Base-by-base conservation (phyloP, 441 rosid species). In the Adansonia grandidieri region DNA sequence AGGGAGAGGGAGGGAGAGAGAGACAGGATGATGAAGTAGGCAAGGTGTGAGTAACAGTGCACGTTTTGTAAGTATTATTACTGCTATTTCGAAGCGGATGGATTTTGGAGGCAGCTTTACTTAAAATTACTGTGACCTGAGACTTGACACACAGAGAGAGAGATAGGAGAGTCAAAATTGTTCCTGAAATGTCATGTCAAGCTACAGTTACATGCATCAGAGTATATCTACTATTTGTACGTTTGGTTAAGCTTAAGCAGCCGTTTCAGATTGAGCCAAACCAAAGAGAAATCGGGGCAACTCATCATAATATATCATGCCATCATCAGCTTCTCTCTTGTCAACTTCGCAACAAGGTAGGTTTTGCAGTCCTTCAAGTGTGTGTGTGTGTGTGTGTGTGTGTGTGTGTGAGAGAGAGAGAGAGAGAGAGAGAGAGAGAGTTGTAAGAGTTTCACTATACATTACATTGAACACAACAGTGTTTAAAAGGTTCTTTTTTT, bases 111-210 rank as follows among this genome's bases (percentile, higher is more conserved):
- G 14, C 51, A 48, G 51, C 50, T 45, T 45, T 8, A 8, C 11
- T 8, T 45, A 45, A 9, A 45, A 45, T 45, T 45, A 9, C 50
- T 48, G 14, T 9, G 51, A 48, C 51, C 51, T 48, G 51, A 48
- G 51, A 48, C 51, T 48, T 6, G 47, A 44, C 42, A 2, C 6
- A 37, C 6, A 37, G 22, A 71, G 78, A 63, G 74, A 51, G 28
- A 76, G 77, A 74, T 83, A 65, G 9, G 42, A 37, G 42, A 5
- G 42, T 37, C 42, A 37, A 37, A 37, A 37, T 8, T 11, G 17
- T 22, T 28, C 28, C 51, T 73, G 91, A 85, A 68, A 80, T 84
- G 92, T 89, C 91, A 80, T 71, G 66, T 89, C 92, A 83, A 9
- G 71, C 69, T 54, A 80, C 83, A 80, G 60, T 73, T 37, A 60